phyloP scores from a whole-genome alignment of 2,329 filamentous ascomycete species.

The Aureobasidium sp. region DNA sequence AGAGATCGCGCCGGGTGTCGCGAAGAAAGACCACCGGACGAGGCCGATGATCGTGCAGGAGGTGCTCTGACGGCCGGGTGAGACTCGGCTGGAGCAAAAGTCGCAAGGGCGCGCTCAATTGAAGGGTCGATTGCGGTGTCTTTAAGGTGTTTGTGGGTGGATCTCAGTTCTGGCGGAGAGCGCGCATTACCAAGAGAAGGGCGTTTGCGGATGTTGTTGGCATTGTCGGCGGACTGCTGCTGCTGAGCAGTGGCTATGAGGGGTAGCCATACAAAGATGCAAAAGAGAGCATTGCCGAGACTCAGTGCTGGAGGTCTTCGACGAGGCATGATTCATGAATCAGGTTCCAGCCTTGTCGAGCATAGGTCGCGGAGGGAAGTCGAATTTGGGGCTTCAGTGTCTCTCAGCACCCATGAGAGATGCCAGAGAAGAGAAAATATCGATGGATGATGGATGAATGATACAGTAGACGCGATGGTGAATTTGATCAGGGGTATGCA shows the following conservation, averaged over 20 bases:
- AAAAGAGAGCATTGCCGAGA: constrained; percentile 25
- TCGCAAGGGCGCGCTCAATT: constrained; percentile 92
- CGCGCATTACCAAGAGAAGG: constrained; percentile 18
- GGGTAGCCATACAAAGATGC: constrained; percentile 24
- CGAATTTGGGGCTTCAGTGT: background rate
- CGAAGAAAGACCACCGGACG: constrained; percentile 59
- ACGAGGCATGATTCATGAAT: constrained; percentile 26
- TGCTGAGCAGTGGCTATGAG: constrained; percentile 32
- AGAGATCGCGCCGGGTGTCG: constrained; percentile 92
- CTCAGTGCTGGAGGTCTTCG: constrained; percentile 24
- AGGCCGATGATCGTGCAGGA: constrained; percentile 54
- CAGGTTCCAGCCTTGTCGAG: background rate
- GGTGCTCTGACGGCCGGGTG: constrained; percentile 86
- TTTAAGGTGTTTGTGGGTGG: constrained; percentile 20
- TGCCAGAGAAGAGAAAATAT: background rate
- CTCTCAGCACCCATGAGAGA: constrained; percentile 5
- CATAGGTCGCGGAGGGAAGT: background rate
- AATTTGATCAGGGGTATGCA: constrained; percentile 13
- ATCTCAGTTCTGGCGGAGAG: constrained; percentile 22
- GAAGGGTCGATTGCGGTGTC: constrained; percentile 26
- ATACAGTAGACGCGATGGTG: background rate
- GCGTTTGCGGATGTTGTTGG: constrained; percentile 13
- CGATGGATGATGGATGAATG: background rate
- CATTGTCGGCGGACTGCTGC: constrained; percentile 26
- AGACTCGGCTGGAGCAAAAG: constrained; percentile 82